Evolutionary conservation across 495 filamentous ascomycete species (phyloP).

Genomic region (Trichoderma orchidacearum): DNA sequence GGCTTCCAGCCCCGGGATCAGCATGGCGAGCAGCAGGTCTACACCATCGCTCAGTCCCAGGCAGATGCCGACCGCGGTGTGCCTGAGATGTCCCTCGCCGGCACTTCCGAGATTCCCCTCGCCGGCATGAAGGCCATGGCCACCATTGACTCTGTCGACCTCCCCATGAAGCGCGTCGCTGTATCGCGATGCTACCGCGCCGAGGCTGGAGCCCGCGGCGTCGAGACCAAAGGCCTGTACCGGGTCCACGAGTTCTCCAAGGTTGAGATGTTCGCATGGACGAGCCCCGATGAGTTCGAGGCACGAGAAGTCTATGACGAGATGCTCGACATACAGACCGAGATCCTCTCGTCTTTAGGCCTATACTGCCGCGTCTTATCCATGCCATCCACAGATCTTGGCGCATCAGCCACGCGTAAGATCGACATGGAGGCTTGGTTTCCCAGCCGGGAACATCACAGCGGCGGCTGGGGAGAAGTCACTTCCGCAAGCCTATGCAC

Average conservation of each 20-base stretch:
- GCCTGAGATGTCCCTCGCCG: slow-evolving; percentile 61
- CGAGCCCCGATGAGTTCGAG: slow-evolving; percentile 27
- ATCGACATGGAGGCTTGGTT: slow-evolving; percentile 90
- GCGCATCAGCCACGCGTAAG: slow-evolving; percentile 75
- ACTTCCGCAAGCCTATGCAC: slow-evolving; percentile 84
- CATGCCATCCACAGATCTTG: slow-evolving; percentile 82
- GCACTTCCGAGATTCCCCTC: slow-evolving; percentile 87
- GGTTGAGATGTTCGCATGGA: slow-evolving; percentile 94
- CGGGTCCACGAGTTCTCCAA: slow-evolving; percentile 99
- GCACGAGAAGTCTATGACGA: slow-evolving; percentile 58
- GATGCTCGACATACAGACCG: slow-evolving; percentile 72
- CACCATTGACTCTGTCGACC: slow-evolving; percentile 41
- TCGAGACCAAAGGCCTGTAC: slow-evolving; percentile 87
- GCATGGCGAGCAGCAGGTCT: slow-evolving; percentile 83
- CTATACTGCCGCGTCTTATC: slow-evolving; percentile 84
- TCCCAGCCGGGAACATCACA: slow-evolving; percentile 58
- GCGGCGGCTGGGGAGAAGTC: slow-evolving; percentile 88
- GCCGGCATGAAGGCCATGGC: slow-evolving; percentile 78
- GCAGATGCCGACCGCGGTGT: slow-evolving; percentile 44
- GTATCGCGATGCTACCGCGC: slow-evolving; percentile 84
- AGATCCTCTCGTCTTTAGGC: slow-evolving; percentile 59
- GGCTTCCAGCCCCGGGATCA: slow-evolving; percentile 90
- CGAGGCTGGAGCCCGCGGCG: slow-evolving; percentile 80
- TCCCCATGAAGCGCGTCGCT: slow-evolving; percentile 70
- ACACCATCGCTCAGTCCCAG: slow-evolving; percentile 49